Base-by-base conservation (phyloP, 2,329 filamentous ascomycete species). In the Penicillium sp. region DNA sequence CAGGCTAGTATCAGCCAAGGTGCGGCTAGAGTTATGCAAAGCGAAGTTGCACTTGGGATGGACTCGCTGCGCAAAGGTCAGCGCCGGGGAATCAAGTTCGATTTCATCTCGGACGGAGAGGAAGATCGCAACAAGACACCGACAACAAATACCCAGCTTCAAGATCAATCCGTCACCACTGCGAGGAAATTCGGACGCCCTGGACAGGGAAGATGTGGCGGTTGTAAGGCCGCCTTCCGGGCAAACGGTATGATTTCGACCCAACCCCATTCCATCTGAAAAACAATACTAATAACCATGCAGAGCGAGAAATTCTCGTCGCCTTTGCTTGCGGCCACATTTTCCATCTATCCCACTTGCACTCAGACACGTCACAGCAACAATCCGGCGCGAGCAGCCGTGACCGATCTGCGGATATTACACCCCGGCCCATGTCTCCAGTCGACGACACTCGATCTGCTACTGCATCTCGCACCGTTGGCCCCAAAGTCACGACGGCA, bases 1-100 rank as follows among this genome's bases (percentile, higher is more conserved):
- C 94, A 97, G 75, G 86, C 90, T 69, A 94, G 89, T 65, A 97
- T 99, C 69, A 93, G 89, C 61, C 87, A 88, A 41, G 94, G 94
- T 1, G 94, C 95, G 4, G 92, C 94, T 0, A 85, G 85, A 52
- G 92, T 97, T 0, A 79, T 97, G 40, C 82, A 89, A 48, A 91
- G 92, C 55, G 94, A 99, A 74, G 93, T 99, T 0, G 87, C 88
- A 0, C 81, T 84, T 5, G 91, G 89, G 0, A 96, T 97, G 83
- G 88, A 88, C 48, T 86, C 85, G 4, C 78, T 97, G 19, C 85
- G 93, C 0, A 84, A 80, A 14, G 91, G 93, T 0, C 90, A 95
- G 70, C 86, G 88, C 48, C 88, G 86, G 62, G 94, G 88, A 0
- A 90, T 99, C 69, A 95, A 92, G 67, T 97, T 97, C 64, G 88